Base-by-base conservation (phyloP, 2,329 filamentous ascomycete species). In the Geosmithia flava region DNA sequence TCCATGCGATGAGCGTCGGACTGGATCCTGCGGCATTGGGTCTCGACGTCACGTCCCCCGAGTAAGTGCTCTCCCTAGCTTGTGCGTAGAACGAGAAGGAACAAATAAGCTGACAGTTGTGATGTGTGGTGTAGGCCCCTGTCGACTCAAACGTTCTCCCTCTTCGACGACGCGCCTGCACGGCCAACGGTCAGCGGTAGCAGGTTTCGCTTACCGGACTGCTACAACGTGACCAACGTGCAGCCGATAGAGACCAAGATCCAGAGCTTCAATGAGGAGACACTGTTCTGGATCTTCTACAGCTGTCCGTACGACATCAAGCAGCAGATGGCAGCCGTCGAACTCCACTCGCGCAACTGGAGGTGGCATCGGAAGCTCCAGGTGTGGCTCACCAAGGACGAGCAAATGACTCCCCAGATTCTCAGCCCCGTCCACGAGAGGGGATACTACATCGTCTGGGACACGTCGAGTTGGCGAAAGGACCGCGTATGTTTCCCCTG, bases 231-330 rank as follows among this genome's bases (percentile, higher is more conserved):
- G 33, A 79, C 73, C 52, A 84, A 84, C 52, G 78, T 82, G 23
- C 78, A 81, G 53, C 71, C 77, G 2, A 74, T 84, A 47, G 78
- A 83, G 52, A 78, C 71, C 55, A 83, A 83, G 61, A 80, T 83
- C 45, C 69, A 69, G 41, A 81, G 74, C 53, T 83, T 84, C 62
- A 83, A 82, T 54, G 80, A 84, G 53, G 80, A 84, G 62, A 82
- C 80, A 0, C 64, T 84, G 45, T 78, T 84, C 61, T 82, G 77
- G 72, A 83, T 84, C 53, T 84, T 84, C 57, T 83, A 84, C 61
- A 81, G 76, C 62, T 81, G 76, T 51, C 77, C 80, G 7, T 69
- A 73, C 43, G 80, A 83, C 55, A 58, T 75, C 37, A 78, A 81
- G 59, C 80, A 84, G 58, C 74, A 80, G 45, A 66, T 81, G 63